Evolutionary conservation across 2,329 filamentous ascomycete species (phyloP).

Genomic region (Hypomyces rosellus): DNA sequence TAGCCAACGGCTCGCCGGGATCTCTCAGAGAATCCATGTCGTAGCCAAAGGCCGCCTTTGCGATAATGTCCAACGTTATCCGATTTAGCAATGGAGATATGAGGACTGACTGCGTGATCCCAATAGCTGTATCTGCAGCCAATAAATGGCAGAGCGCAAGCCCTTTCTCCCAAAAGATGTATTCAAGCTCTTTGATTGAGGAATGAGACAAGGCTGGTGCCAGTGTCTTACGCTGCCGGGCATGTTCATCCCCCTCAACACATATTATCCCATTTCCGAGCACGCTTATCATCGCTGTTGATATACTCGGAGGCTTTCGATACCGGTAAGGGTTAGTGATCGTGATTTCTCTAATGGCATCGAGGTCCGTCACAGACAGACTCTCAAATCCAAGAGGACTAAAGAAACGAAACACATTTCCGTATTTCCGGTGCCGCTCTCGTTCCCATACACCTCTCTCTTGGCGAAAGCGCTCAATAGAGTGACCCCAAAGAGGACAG

Average conservation of each 20-base stretch:
- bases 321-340: too few species aligned
- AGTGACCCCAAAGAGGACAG: slow-evolving; percentile 48
- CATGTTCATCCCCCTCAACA: not conserved
- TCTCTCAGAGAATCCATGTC: not conserved
- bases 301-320: too few species aligned
- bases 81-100: slow-evolving; percentile 18
- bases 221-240: slow-evolving; percentile 24
- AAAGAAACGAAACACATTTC: too few species aligned
- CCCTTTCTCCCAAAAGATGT: slow-evolving; percentile 27
- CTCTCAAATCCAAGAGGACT: too few species aligned
- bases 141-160: slow-evolving; percentile 15
- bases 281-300: too few species aligned
- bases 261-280: slow-evolving; percentile 2
- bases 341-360: too few species aligned
- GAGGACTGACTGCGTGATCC: not conserved
- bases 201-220: slow-evolving; percentile 26
- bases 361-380: too few species aligned
- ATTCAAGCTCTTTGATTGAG: slow-evolving; percentile 28
- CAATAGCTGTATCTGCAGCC: slow-evolving; percentile 7
- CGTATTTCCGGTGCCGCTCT: slow-evolving; percentile 27
- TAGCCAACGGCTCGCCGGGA: slow-evolving; percentile 4
- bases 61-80: slow-evolving; percentile 31
- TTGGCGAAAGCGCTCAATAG: slow-evolving; percentile 56
- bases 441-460: slow-evolving; percentile 50
- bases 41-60: slow-evolving; percentile 20